Base-by-base conservation (phyloP, 192 early-diverging fungal species). In the Dissophora ornata region DNA sequence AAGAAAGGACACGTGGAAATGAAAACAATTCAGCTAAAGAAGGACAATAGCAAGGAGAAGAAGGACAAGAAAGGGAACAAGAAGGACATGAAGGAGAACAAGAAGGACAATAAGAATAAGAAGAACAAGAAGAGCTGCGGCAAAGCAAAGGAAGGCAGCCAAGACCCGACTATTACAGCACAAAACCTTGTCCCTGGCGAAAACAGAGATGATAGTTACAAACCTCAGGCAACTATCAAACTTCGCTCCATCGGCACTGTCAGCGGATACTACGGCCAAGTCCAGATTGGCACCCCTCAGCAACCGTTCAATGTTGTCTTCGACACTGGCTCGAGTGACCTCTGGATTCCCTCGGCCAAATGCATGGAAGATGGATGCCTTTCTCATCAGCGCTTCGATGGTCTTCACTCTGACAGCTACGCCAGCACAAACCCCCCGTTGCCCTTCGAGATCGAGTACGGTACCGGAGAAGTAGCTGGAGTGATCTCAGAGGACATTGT, bases 241-340 rank as follows among this genome's bases (percentile, higher is more conserved):
- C 64, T 77, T 6, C 45, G 42, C 21, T 38, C 71, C 10, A 77
- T 77, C 26, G 71, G 71, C 26, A 26, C 58, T 18, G 64, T 77
- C 33, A 77, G 71, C 13, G 71, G 71, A 3, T 77, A 77, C 36
- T 77, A 77, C 53, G 71, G 71, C 21, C 32, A 61, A 15, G 52
- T 77, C 28, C 63, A 77, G 52, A 67, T 80, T 8, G 79, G 79
- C 24, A 73, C 38, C 46, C 79, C 79, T 15, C 33, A 49, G 32
- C 79, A 80, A 55, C 48, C 69, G 2, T 80, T 80, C 29, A 36
- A 68, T 16, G 69, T 80, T 3, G 71, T 84, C 51, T 81, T 89
- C 21, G 88, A 89, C 66, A 89, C 88, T 9, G 88, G 86, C 24
- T 88, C 87, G 10, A 84, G 83, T 24, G 88, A 89, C 57, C 80